These are phyloP conservation scores for Annulohypoxylon stygium DNA, from an alignment of 495 filamentous ascomycete genomes.

Conservation along the genomic window DNA sequence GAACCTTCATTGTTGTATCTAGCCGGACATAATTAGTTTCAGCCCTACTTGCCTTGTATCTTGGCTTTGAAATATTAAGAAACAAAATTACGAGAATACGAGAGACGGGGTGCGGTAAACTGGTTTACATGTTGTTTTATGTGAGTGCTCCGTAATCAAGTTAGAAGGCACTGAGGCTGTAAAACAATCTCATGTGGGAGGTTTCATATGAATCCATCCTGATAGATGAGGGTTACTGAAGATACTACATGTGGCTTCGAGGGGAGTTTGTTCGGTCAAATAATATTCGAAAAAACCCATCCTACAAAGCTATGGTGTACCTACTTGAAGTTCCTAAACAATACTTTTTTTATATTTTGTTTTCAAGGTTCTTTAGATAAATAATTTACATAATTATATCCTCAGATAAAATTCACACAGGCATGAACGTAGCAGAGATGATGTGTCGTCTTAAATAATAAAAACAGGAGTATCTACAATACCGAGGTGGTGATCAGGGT, in stretches of 20 bases:
- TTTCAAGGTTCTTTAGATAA: neutral
- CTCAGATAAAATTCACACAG: neutral
- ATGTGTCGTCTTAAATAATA: neutral
- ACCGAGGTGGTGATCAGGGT: neutral
- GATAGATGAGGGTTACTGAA: neutral
- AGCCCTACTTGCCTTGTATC: neutral
- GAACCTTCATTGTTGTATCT: neutral
- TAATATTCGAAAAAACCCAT: neutral
- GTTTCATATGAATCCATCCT: neutral
- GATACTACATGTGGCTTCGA: too few species aligned
- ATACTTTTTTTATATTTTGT: neutral
- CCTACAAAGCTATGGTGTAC: neutral
- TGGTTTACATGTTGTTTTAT: too few species aligned
- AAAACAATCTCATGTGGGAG: neutral
- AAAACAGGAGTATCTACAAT: neutral
- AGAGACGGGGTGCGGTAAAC: neutral
- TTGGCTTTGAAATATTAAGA: neutral
- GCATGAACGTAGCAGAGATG: neutral
- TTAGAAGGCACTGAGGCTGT: neutral
- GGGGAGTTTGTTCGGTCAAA: neutral
- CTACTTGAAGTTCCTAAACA: neutral
- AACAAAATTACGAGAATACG: neutral
- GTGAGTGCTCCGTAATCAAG: neutral
- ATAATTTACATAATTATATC: neutral
- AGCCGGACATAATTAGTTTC: neutral